Conservation (phyloP, 164 flowering plant genomes). For the Vitis rupestris region DNA sequence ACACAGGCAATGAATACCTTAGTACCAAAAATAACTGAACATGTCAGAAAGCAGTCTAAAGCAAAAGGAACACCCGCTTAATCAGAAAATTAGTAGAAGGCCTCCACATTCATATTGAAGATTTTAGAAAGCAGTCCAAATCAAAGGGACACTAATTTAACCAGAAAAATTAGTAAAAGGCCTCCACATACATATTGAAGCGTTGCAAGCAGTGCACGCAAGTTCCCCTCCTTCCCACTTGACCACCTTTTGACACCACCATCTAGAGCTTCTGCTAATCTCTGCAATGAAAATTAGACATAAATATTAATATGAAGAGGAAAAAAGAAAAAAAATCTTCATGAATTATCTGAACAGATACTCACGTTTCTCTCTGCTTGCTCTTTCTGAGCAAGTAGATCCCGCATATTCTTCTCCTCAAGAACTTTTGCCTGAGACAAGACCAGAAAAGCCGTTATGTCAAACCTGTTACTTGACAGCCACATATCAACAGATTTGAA, state of each 20-base stretch:
- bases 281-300: conserved; percentile 44
- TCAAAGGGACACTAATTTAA: not conserved
- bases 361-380: conserved; percentile 86
- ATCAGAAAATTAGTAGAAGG: too few species aligned
- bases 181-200: conserved; percentile 78
- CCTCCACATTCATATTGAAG: not conserved
- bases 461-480: not conserved
- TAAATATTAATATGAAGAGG: not conserved
- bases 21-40: too few species aligned
- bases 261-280: conserved; percentile 80
- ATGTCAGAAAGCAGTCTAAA: too few species aligned
- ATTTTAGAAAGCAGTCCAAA: not conserved
- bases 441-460: not conserved
- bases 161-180: not conserved
- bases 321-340: conserved; percentile 6
- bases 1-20: too few species aligned
- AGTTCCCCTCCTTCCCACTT: conserved; percentile 81
- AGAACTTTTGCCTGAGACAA: conserved; percentile 84
- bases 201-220: conserved; percentile 91
- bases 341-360: conserved; percentile 3
- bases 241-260: conserved; percentile 93
- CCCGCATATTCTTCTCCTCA: conserved; percentile 88
- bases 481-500: not conserved
- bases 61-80: too few species aligned
- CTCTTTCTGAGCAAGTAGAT: conserved; percentile 78